Evolutionary conservation across 2,329 filamentous ascomycete species (phyloP), one percentile per base, ranked within the genome.

Genomic region (Colletotrichum incanum): DNA sequence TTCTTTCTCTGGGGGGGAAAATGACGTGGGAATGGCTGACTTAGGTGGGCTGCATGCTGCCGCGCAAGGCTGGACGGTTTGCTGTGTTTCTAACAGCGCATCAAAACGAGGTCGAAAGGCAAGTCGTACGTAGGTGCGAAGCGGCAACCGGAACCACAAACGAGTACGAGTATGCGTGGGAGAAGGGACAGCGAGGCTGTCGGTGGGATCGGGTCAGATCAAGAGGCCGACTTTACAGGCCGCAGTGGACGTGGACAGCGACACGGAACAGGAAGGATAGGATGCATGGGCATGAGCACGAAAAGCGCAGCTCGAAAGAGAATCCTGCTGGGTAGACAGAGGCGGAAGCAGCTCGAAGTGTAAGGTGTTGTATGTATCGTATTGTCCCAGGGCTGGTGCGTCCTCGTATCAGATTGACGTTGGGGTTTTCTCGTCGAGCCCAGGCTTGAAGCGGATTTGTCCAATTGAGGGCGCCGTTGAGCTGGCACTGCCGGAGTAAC

Each of bases 401-500:
- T 47, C 26, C 14, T 26, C 58, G 43, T 61, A 47, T 34, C 28
- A 62, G 45, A 28, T 23, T 37, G 60, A 37, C 43, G 49, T 23
- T 50, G 34, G 45, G n/a, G 60, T 14, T 50, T 62, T 63, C 16
- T 52, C n/a, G 14, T 49, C 60, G 47, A 52, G 26, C 12, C n/a
- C 49, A 50, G 34, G 56, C 56, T 45, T 45, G 41, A 56, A 67
- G 64, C 68, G 60, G 56, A 23, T 54, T 66, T 55, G 28, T 41
- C 65, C 52, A 69, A 60, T 49, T 26, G 54, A 49, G 52, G 59
- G 65, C 59, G 45, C 45, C 69, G 65, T 72, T 72, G 69, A 72
- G 69, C 65, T 72, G 59, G 62, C 62, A 71, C 71, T 73, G 71
- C 71, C 71, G 67, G 55, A 71, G 71, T 73, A 67, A 71, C 67